Conservation (phyloP, 495 filamentous ascomycete genomes). For the Neurospora pannonica region DNA sequence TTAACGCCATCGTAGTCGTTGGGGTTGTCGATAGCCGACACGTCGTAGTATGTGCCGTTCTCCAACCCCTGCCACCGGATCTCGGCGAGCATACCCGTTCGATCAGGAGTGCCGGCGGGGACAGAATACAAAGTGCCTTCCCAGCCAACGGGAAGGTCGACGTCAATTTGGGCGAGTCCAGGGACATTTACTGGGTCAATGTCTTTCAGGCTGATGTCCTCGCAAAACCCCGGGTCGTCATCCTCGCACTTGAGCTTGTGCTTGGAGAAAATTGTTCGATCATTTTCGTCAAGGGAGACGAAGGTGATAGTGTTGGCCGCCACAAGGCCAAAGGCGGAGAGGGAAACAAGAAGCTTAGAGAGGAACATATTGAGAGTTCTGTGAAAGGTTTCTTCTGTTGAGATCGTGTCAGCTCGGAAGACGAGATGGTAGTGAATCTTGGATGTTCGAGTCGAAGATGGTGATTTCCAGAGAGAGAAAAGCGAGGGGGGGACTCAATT, state of each 20-base stretch:
- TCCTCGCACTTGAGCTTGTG: neutral
- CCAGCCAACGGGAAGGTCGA: slow-evolving; percentile 33
- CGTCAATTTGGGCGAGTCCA: slow-evolving; percentile 18
- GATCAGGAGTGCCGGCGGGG: slow-evolving; percentile 22
- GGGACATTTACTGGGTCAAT: slow-evolving; percentile 21
- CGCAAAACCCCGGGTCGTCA: neutral
- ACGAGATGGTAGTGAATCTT: neutral
- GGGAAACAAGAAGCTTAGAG: slow-evolving; percentile 14
- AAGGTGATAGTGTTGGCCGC: slow-evolving; percentile 38
- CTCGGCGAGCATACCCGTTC: slow-evolving; percentile 45
- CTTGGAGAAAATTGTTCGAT: slow-evolving; percentile 36
- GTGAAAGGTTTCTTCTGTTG: slow-evolving; percentile 1
- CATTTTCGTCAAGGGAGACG: slow-evolving; percentile 36
- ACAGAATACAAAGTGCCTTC: slow-evolving; percentile 40
- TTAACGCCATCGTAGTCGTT: slow-evolving; percentile 35
- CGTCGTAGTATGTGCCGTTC: slow-evolving; percentile 39
- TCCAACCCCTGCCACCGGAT: slow-evolving; percentile 35
- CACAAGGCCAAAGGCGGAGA: slow-evolving; percentile 22
- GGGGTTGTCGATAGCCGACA: slow-evolving; percentile 46
- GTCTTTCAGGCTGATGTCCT: slow-evolving; percentile 14
- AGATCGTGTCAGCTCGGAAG: neutral
- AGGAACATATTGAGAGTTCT: slow-evolving; percentile 25
- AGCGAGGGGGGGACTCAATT: neutral
- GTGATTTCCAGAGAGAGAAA: neutral
- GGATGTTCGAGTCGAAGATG: neutral